Percentiles rank a stretch among this genome's conserved stretches.
Evolutionary conservation across 140 eudicot species (phyloP).

Genomic region (Stevia rebaudiana): DNA sequence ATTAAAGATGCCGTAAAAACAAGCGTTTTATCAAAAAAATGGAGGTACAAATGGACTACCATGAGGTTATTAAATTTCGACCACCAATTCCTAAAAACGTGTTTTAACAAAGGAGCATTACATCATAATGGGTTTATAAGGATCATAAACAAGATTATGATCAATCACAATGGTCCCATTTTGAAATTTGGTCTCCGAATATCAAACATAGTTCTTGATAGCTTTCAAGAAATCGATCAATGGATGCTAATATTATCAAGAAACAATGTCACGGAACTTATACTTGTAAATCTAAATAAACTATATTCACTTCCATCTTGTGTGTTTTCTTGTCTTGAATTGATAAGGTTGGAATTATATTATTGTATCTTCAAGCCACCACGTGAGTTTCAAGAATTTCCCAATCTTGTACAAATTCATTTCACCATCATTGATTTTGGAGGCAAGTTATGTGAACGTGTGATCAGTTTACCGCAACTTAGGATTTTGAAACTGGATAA

Average conservation of each 20-base stretch:
- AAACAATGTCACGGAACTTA: constrained; percentile 1
- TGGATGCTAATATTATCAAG: constrained; percentile 13
- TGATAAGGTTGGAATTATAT: not conserved
- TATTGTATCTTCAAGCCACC: constrained; percentile 11
- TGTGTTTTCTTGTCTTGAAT: not conserved
- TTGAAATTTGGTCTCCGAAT: constrained; percentile 1
- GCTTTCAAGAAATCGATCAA: constrained; percentile 10
- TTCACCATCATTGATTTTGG: not conserved
- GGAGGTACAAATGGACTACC: constrained; percentile 18
- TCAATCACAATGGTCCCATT: not conserved
- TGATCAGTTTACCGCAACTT: constrained; percentile 12
- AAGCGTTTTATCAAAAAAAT: constrained; percentile 3
- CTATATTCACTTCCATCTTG: not conserved
- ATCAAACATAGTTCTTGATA: not conserved
- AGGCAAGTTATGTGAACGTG: not conserved
- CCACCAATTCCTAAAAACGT: not conserved
- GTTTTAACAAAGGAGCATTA: not conserved
- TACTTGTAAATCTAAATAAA: not conserved
- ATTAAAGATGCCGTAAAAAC: constrained; percentile 9
- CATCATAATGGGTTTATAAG: not conserved
- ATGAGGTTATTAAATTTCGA: constrained; percentile 1
- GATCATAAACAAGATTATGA: constrained; percentile 8
- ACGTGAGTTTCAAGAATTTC: not conserved
- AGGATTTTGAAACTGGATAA: not conserved
- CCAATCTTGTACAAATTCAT: not conserved